Base-by-base conservation (phyloP, 495 filamentous ascomycete species). In the Penicillium arizonense region DNA sequence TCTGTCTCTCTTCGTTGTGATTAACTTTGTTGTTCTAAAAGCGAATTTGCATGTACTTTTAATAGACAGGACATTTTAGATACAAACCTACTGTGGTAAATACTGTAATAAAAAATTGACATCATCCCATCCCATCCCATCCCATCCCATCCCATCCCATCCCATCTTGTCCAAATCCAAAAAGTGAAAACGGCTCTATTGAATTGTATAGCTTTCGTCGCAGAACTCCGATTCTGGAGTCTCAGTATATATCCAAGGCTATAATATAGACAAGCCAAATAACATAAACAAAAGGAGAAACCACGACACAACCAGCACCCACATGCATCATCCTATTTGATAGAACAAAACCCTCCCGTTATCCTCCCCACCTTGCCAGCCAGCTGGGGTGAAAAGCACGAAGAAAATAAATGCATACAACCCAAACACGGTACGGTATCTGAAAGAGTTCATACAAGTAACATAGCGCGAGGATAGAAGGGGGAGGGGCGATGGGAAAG, bases 331-430 rank as follows among this genome's bases (percentile, higher is more conserved):
- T 44, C 33, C 47, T 16, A 26, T 44, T 41, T 41, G 28, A 44
- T 14, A 26, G 4, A 9, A 13, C 18, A 18, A 18, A 18, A 1
- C 18, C 11, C 43, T 32, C 28, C 44, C 32, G 36, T 28, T 26
- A 36, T 49, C 26, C 45, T 43, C 24, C 34, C 36, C 50, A 57
- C 45, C 50, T 61, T 52, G 47, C 55, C 54, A 61, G 54, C 54
- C 53, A 50, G 58, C 58, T 50, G 58, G 50, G 32, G 47, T 53
- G 46, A 53, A 53, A 34, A 43, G 48, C 38, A 43, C 34, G 38
- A 55, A 43, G 16, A 44, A 56, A 35, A 44, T 36, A 56, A 41
- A 49, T 53, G 24, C 52, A 20, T 47, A 55, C 13, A 46, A 38
- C 32, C 36, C 53, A 48, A 56, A 40, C 23, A 13, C 13, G 28